Base-by-base conservation (phyloP, 345 rosid species). In the Dipteronia sinensis region DNA sequence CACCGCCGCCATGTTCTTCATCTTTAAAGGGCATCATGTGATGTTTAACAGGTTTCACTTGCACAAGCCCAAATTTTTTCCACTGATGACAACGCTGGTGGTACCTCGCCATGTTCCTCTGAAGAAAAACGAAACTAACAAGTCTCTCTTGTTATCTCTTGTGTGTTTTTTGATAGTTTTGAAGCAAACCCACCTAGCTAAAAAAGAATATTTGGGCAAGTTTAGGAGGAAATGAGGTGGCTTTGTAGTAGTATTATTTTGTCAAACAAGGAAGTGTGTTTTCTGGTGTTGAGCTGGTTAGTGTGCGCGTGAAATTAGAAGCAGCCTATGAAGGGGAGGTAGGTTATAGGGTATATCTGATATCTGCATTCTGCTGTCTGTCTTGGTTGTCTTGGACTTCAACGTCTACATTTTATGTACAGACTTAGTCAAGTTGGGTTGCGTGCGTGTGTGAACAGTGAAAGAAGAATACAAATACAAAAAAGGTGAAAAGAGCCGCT, bases 71-170 rank as follows among this genome's bases (percentile, higher is more conserved):
- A 66, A 75, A 86, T 81, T 87, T 89, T 77, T 81, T 86, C 72
- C 81, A 74, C 81, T 84, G 83, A 85, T 84, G 84, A 66, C 64
- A 79, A 64, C 95, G 84, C 27, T 85, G 89, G 73, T 85, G 89
- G 73, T 81, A 68, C 16, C 83, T 81, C 71, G 79, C 89, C 92
- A 89, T 90, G 6, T 65, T 75, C 72, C 22, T n/a, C 8, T 19
- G 49, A 46, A 46, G 49, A 46, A 46, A 8, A 34, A 42, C 46
- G 0, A 34, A 34, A 34, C 38, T 34, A 42, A 46, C 49, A 46
- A 46, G 49, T 10, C 49, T 61, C 46, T 42, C 46, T 42, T 34
- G 6, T 5, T 31, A 42, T 42, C 46, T 34, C 6, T 34, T 34
- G 38, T 5, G 38, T 34, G 6, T 31, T 42, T 8, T 42, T 8